These are phyloP conservation scores for Phycomyces blakesleeanus DNA, from an alignment of 192 early-diverging fungal genomes.

Conservation along the genomic window DNA sequence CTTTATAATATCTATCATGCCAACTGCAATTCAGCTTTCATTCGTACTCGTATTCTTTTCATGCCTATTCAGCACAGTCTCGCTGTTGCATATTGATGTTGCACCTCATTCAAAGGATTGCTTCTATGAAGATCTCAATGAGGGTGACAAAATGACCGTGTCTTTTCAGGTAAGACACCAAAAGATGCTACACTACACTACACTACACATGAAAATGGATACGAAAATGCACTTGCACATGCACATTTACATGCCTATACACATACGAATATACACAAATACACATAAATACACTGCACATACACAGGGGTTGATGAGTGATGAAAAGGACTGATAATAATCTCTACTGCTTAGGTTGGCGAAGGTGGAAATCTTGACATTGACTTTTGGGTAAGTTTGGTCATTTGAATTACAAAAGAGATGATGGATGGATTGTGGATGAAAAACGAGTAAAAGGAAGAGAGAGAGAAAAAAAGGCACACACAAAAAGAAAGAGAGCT, in stretches of 20 bases:
- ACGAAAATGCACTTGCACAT: too few relatives aligned
- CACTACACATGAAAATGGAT: too few relatives aligned
- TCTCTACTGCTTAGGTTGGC: constrained; percentile 54
- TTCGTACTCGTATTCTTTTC: constrained; percentile 1
- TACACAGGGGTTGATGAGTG: too few relatives aligned
- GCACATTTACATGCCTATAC: too few relatives aligned
- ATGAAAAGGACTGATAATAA: too few relatives aligned
- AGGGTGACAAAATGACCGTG: constrained; percentile 59
- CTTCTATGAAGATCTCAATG: constrained; percentile 62
- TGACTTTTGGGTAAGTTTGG: constrained; percentile 60
- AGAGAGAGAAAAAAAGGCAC: too few relatives aligned
- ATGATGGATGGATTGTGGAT: constrained; percentile 1
- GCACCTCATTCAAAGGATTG: constrained; percentile 37
- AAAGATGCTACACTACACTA: neutral
- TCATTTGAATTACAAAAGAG: neutral
- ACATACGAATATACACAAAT: too few relatives aligned
- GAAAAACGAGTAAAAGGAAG: too few relatives aligned
- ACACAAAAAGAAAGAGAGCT: too few relatives aligned
- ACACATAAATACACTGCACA: too few relatives aligned
- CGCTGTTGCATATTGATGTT: constrained; percentile 7
- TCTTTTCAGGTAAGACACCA: constrained; percentile 49
- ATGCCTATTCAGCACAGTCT: neutral
- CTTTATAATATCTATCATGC: too few relatives aligned
- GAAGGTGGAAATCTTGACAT: constrained; percentile 63
- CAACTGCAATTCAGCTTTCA: neutral